Evolutionary conservation across 225 moss, liverwort and hornwort genomes (phyloP).

Genomic region (Neckera pumila): DNA sequence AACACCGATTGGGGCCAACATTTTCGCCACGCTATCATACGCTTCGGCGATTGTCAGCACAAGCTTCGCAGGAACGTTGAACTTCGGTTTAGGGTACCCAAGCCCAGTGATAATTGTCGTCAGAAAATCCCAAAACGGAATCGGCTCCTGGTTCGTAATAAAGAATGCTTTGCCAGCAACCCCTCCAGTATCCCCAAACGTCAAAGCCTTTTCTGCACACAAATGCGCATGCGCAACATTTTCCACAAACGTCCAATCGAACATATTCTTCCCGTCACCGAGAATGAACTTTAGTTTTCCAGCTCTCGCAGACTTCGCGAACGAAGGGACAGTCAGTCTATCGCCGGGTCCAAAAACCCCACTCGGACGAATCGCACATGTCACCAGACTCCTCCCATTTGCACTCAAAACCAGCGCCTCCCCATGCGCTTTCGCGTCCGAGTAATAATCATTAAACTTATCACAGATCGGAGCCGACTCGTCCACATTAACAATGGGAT

Average conservation of each 20-base stretch:
- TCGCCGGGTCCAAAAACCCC: conserved; percentile 96
- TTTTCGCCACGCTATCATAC: conserved; percentile 42
- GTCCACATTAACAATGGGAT: conserved; percentile 43
- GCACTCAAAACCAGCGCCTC: conserved; percentile 75
- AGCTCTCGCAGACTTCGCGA: conserved; percentile 56
- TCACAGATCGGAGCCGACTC: conserved; percentile 69
- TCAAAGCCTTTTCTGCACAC: conserved; percentile 76
- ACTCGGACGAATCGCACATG: conserved; percentile 83
- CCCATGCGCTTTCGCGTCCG: conserved; percentile 80
- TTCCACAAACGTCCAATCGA: conserved; percentile 93
- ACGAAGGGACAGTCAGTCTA: conserved; percentile 50
- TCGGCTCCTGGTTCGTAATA: conserved; percentile 73
- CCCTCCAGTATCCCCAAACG: conserved; percentile 26
- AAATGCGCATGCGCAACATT: conserved; percentile 89
- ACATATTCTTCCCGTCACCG: conserved; percentile 84
- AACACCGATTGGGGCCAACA: conserved; percentile 57
- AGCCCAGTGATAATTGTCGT: conserved; percentile 60
- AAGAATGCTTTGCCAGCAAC: conserved; percentile 73
- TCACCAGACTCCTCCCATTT: conserved; percentile 49
- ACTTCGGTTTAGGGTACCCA: conserved; percentile 59
- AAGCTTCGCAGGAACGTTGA: conserved; percentile 20
- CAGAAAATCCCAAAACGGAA: conserved; percentile 80
- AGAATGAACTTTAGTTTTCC: conserved; percentile 69
- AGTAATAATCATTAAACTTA: conserved; percentile 74
- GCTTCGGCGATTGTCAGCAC: conserved; percentile 49